Base-by-base conservation (phyloP, 2,329 filamentous ascomycete species). In the Capronia epimyces region DNA sequence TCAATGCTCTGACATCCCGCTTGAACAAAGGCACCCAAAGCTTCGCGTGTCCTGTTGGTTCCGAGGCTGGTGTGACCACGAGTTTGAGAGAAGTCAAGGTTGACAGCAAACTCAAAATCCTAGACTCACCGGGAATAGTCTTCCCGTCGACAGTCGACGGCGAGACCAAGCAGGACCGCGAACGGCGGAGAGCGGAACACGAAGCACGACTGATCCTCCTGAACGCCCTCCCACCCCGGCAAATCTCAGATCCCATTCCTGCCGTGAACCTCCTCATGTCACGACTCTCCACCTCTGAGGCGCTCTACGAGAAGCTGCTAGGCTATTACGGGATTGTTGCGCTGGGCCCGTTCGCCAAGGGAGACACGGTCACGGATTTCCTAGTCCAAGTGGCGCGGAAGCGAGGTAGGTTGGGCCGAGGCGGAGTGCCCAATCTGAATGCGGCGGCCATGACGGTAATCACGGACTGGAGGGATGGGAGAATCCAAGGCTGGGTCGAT, bases 401-500 rank as follows among this genome's bases (percentile, higher is more conserved):
- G 75, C 81, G 93, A 54, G 93, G 93, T 46, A 78, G 93, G 50
- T 76, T 98, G 13, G 89, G 91, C 44, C 85, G 86, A 61, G 90
- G 91, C 16, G 93, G 93, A 56, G 79, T 97, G 13, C 93, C 93
- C 37, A 98, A 97, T 69, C 70, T 97, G 52, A 77, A 82, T 60
- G 83, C 86, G 47, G 91, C 93, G 6, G 93, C 91, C 57, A 91
- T 93, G 79, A 86, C 88, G 0, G 90, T 98, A 49, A 82, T 98
- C 51, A 93, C 83, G n/a, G 93, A 98, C 73, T 95, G 93, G 88
- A 81, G 93, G 61, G 91, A 97, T 67, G 91, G 90, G 21, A 82
- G 93, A 46, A 94, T 98, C 62, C 89, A 94, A 70, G 90, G 90
- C 50, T 95, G 90, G 90, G 80, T 84, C 42, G 86, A 89, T 62